These are phyloP conservation scores for Reutealis trisperma DNA, from an alignment of 345 rosid genomes.

Conservation along the genomic window DNA sequence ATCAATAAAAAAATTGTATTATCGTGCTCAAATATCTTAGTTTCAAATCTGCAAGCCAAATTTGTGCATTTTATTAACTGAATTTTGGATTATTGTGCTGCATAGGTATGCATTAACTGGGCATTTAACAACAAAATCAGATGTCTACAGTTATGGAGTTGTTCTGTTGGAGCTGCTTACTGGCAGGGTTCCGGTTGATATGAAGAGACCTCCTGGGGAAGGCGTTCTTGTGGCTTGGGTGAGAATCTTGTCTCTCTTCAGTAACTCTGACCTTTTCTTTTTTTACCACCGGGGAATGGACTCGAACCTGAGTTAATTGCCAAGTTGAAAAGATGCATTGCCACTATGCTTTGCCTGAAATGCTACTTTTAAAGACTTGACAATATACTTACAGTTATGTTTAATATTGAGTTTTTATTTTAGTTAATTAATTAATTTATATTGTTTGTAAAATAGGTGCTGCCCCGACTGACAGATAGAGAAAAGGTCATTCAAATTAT, in stretches of 20 bases:
- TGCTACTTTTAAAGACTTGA: neutral
- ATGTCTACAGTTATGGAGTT: slow-evolving; percentile 89
- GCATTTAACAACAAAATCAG: slow-evolving; percentile 92
- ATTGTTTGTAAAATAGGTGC: slow-evolving; percentile 48
- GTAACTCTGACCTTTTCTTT: neutral
- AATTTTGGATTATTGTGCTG: slow-evolving; percentile 4
- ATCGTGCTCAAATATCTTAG: neutral
- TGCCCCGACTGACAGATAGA: slow-evolving; percentile 72
- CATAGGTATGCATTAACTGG: slow-evolving; percentile 90
- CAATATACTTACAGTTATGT: neutral
- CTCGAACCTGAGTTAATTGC: no score
- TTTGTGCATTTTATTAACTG: no score
- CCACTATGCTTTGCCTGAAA: no score
- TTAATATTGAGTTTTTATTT: neutral
- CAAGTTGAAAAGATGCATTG: no score
- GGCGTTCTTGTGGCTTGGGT: slow-evolving; percentile 90
- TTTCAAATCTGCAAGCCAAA: no score
- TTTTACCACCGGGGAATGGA: neutral
- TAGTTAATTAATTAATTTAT: neutral
- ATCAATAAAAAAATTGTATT: neutral
- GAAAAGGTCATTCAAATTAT: slow-evolving; percentile 80
- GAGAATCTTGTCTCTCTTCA: slow-evolving; percentile 14
- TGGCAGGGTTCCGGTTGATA: slow-evolving; percentile 84
- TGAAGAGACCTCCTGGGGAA: slow-evolving; percentile 81
- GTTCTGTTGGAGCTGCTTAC: slow-evolving; percentile 89